phyloP scores from a whole-genome alignment of 1,284 basidiomycete genomes.

The Phenoliferia sp. region DNA sequence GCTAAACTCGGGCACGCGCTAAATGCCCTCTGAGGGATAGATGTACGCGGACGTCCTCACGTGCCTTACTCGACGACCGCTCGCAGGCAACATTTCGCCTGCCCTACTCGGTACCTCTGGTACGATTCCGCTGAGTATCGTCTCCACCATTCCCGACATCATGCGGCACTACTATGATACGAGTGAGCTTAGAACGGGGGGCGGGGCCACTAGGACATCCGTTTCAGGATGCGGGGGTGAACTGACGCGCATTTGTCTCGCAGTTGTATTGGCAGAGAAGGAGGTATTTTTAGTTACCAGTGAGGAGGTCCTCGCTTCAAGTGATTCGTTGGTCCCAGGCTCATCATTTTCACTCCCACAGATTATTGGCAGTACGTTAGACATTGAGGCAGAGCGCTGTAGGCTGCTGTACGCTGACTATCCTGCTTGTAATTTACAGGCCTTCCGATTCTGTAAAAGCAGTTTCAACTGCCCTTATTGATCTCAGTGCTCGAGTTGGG shows the following conservation, averaged over 20 bases:
- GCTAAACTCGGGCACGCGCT: neutral
- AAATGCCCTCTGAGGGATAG: slow-evolving; percentile 33
- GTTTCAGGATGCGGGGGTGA: slow-evolving; percentile 34
- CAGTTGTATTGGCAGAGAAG: slow-evolving; percentile 52
- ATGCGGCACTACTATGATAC: slow-evolving; percentile 44
- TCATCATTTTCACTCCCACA: neutral
- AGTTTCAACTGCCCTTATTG: slow-evolving; percentile 53
- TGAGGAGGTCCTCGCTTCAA: slow-evolving; percentile 41
- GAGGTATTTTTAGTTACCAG: slow-evolving; percentile 61
- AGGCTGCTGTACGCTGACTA: neutral
- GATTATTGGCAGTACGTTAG: slow-evolving; percentile 33
- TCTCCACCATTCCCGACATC: slow-evolving; percentile 58
- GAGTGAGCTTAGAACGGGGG: too few species aligned
- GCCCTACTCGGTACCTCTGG: slow-evolving; percentile 53
- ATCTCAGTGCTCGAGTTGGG: slow-evolving; percentile 52
- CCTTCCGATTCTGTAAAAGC: slow-evolving; percentile 52
- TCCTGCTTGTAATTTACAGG: slow-evolving; percentile 30
- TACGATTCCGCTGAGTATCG: slow-evolving; percentile 52
- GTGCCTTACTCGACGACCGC: slow-evolving; percentile 51
- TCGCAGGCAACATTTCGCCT: slow-evolving; percentile 53
- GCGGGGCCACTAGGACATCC: too few species aligned
- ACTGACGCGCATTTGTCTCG: slow-evolving; percentile 37
- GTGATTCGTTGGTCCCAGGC: slow-evolving; percentile 37
- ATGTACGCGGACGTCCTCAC: slow-evolving; percentile 54
- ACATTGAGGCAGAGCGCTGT: too few species aligned